phyloP scores from a whole-genome alignment of 2,329 filamentous ascomycete genomes.

The Neobulgaria alba region DNA sequence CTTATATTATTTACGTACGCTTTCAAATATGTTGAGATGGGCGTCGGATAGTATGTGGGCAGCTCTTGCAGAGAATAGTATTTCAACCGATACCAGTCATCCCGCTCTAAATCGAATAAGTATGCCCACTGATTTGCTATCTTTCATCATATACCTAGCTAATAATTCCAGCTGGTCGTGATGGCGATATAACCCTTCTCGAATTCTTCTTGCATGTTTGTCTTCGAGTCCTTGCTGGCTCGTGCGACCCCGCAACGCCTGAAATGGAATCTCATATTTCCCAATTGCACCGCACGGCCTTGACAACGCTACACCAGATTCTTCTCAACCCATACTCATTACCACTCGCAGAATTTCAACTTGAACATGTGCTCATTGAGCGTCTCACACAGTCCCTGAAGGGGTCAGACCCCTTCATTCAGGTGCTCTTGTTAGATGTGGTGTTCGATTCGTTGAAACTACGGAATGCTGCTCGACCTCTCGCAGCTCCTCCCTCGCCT shows the following conservation, averaged over 20 bases:
- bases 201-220: slow-evolving; percentile 60
- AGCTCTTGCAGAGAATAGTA: slow-evolving; percentile 55
- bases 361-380: slow-evolving; percentile 64
- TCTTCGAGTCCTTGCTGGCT: slow-evolving; percentile 49
- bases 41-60: slow-evolving; percentile 63
- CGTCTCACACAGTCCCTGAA: slow-evolving; percentile 53
- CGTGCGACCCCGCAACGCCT: slow-evolving; percentile 30
- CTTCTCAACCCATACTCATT: slow-evolving; percentile 54
- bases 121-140: slow-evolving; percentile 38
- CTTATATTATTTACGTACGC: slow-evolving; percentile 66
- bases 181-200: slow-evolving; percentile 53
- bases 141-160: slow-evolving; percentile 5
- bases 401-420: slow-evolving; percentile 59
- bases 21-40: slow-evolving; percentile 64
- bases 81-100: slow-evolving; percentile 39
- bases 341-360: slow-evolving; percentile 50
- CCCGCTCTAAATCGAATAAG: slow-evolving; percentile 39
- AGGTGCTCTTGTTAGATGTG: slow-evolving; percentile 71
- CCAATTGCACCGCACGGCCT: slow-evolving; percentile 60
- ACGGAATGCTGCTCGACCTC: slow-evolving; percentile 33
- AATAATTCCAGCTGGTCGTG: slow-evolving; percentile 38
- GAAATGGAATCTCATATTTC: slow-evolving; percentile 44
- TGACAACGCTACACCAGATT: slow-evolving; percentile 63
- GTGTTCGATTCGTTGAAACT: slow-evolving; percentile 66
- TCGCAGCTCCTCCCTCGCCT: slow-evolving; percentile 18